Base-by-base conservation (phyloP, 352 stramenopile species). In the Pythium myriotylum region DNA sequence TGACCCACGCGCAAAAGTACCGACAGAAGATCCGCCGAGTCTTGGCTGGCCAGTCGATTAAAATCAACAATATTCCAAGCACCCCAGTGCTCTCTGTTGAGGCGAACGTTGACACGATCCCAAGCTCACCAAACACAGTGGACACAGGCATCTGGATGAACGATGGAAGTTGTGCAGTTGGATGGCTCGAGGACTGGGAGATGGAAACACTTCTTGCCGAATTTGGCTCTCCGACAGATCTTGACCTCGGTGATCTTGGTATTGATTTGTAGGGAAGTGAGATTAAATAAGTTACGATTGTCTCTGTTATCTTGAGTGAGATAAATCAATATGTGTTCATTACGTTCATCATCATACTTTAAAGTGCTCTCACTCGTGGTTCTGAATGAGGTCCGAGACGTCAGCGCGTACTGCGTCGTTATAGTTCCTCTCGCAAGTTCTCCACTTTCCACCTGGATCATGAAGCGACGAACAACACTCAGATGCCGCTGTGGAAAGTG, bases 1-100 rank as follows among this genome's bases (percentile, higher is more conserved):
- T 58, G 51, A 58, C 51, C 22, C 51, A 58, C 24, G 51, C 51
- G 22, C 51, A 58, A 33, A 86, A 86, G 53, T 83, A 58, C 32
- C 48, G 48, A 20, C 48, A 55, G 29, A 55, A 55, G 19, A 55
- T 55, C 16, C 48, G 32, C 16, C 48, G 48, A 2, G 24, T 55
- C 14, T 4, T 19, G 14, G 20, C 29, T 7, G 48, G 48, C 9
- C 48, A 46, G 32, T 16, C 27, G 17, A 55, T 55, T 19, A 55
- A 55, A 32, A 55, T 55, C 19, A 24, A 43, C 13, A 17, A 33
- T 1, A 19, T 55, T 35, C 29, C 29, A 10, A 35, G 29, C 29
- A 35, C 29, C 5, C 29, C 29, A 35, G 5, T 10, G 5, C 29
- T 10, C 5, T 5, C 10, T 10, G 29, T 10, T 10, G 10, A 35